Evolutionary conservation across 2,329 filamentous ascomycete species (phyloP), one percentile per base, ranked within the genome.

Genomic region (Aureobasidium pullulans): DNA sequence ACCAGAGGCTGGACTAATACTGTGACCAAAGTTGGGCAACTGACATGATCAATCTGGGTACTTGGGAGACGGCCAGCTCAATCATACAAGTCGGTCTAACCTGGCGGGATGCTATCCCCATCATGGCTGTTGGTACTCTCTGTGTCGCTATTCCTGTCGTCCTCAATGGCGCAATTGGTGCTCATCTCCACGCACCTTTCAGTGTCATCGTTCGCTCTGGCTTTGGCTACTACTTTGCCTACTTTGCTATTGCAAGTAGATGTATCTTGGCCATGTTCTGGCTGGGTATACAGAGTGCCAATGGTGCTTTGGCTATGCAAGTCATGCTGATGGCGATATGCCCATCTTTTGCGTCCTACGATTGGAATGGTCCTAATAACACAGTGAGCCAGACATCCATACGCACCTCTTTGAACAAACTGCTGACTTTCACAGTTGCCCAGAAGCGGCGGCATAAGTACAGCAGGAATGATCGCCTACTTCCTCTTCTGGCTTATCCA

Each of bases 221-320:
- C 50, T 84, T 81, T 74, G 81, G 81, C 0, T 83, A 82, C 70
- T 82, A 77, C 74, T 80, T 81, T 57, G 80, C 77, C 28, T 81
- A 81, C 65, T 72, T 83, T 39, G 76, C 79, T 28, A 80, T 83
- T 56, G 65, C 83, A 7, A 80, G 77, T 0, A 75, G 81, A 10
- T 75, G 76, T 40, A 78, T 83, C 59, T 75, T 83, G 3, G 81
- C 80, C 5, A 68, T 83, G 16, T 82, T 84, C 69, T 84, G 81
- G 86, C 83, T 87, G 57, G 83, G 84, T 0, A 85, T 88, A 48
- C 84, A 87, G 64, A 83, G 81, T 42, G 82, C 83, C 61, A 85
- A 85, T 63, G 84, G 85, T 0, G 83, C 80, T 0, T 80, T 81
- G 60, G 74, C 76, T 0, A 73, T 82, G 8, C 72, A 73, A 4